Base-by-base conservation (phyloP, 371 early-diverging fungal species). In the Mucor racemosus region DNA sequence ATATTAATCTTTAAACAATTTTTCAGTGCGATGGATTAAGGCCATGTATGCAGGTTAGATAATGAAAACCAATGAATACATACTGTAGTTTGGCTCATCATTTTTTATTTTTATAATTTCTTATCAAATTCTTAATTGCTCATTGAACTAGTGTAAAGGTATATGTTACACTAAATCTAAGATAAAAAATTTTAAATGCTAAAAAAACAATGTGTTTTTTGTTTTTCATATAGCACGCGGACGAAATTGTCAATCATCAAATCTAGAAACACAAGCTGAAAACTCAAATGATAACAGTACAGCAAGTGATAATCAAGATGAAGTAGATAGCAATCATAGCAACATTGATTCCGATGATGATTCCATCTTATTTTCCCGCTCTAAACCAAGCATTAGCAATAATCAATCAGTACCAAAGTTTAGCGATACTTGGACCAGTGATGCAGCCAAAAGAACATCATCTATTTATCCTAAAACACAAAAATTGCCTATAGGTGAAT, bases 11-110 rank as follows among this genome's bases (percentile, higher is more conserved):
- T 9, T 38, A 36, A 38, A 38, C 38, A 11, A 54, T 21, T 5
- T 4, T 1, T 39, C 9, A 74, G 71, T 74, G 74, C 35, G 74
- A 74, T 65, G 74, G 74, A 2, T 41, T 74, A 21, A 56, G 68
- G 38, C 74, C 74, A 19, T 74, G 74, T 62, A 70, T 70, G 74
- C 74, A 74, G 74, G 74, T 74, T 68, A 57, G 60, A 44, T 40
- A 35, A 15, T 10, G 11, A 46, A 48, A 39, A 11, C 7, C 8
- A 41, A 40, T 38, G 3, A 38, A 19, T 14, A 4, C 13, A 31
- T 34, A 14, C 38, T 54, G 17, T 54, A 40, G 15, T 26, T 48
- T 21, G n/a, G 39, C 35, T 35, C 21, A 62, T 19, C 19, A 26
- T 26, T 39, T 40, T 13, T 50, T 34, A 21, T 19, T 40, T 44